Evolutionary conservation across 192 early-diverging fungal genomes (phyloP), one percentile per base, ranked within the genome.

Genomic region (Backusella morwellensis): DNA sequence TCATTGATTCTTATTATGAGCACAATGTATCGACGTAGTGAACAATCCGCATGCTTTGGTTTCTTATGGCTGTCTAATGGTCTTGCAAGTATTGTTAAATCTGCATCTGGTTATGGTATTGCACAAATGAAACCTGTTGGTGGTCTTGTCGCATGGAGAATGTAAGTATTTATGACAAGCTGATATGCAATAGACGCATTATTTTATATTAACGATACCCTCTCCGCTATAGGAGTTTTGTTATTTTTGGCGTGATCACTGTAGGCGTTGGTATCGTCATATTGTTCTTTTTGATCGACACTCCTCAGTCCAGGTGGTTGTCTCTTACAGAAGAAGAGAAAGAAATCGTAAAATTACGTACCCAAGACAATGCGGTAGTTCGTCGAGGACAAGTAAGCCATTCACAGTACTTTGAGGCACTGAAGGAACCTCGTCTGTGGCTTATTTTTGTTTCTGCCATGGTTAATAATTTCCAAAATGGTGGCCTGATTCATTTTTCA

Each of bases 271-370:
- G 77, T 47, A 35, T 74, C 15, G 29, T 52, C 8, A 47, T 73
- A 21, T 68, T 68, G 19, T 36, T 78, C 29, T 78, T 78, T 11
- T 26, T 78, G 59, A 38, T 70, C 6, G 77, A 78, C 11, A 29
- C 56, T 63, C 77, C 77, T 23, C 42, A 67, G 7, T 73, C 77
- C 2, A n/a, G 17, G 15, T 35, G 23, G n/a, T 73, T 73, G 12
- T 15, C 50, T 38, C 29, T 73, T 23, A 78, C 77, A 15, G 77
- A 73, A 40, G 77, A 78, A 78, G 72, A 78, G 34, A 68, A 74
- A 8, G 15, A 52, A 11, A 74, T 78, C 35, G 66, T 74, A 5
- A 72, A 78, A 68, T 72, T 63, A 14, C 77, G 77, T 29, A 38
- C 72, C 1, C 56, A 32, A 6, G 77, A 78, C 19, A 78, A 68